Evolutionary conservation across 352 stramenopile species (phyloP).

Genomic region (Pelagophyceae sp.): DNA sequence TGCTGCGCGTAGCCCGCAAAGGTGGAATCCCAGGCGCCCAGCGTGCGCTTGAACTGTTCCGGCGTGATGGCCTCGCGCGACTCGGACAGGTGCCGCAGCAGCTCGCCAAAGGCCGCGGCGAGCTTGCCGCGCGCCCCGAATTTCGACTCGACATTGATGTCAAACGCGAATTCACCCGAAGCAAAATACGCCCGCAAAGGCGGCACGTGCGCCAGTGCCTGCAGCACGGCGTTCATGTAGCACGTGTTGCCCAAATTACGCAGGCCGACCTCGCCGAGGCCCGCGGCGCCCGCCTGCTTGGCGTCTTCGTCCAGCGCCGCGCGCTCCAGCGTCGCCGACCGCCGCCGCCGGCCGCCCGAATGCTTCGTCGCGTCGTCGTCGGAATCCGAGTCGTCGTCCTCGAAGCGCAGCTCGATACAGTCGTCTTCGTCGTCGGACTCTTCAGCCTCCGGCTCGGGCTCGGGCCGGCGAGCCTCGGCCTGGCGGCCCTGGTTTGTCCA

Average conservation of each 20-base stretch:
- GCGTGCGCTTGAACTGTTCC: neutral
- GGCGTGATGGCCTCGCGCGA: neutral
- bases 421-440: neutral
- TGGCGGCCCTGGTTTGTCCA: no score
- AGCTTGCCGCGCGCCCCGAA: neutral
- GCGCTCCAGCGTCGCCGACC: neutral
- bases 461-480: no score
- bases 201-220: conserved; percentile 53
- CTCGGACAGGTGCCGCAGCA: neutral
- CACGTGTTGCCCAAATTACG: conserved; percentile 70
- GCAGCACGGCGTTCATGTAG: conserved; percentile 68
- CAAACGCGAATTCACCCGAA: neutral
- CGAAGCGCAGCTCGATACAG: neutral
- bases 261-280: conserved; percentile 35
- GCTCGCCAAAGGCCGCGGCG: neutral
- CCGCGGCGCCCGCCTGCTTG: neutral
- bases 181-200: neutral
- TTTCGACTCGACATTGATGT: neutral
- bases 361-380: neutral
- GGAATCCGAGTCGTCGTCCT: neutral
- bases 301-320: neutral
- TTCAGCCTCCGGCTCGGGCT: neutral
- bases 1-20: conserved; percentile 93
- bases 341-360: neutral
- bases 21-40: neutral